phyloP scores from a whole-genome alignment of 345 rosid species.

The Bruguiera sexangula region DNA sequence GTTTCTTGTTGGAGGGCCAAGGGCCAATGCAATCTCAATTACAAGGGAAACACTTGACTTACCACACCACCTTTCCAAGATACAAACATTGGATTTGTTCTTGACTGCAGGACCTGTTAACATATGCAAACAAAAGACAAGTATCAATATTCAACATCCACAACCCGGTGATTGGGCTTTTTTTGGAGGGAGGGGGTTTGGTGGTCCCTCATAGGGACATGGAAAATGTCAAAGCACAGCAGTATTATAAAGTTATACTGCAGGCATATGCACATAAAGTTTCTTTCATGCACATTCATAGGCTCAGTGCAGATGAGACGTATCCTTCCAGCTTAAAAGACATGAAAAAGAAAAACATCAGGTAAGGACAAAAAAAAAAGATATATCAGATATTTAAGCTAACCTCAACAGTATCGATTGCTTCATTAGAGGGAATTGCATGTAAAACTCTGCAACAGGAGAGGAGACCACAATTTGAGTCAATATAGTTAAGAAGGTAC shows the following conservation, averaged over 20 bases:
- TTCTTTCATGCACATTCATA: too few species aligned
- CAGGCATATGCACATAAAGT: too few species aligned
- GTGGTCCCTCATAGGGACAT: too few species aligned
- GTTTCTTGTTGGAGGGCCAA: too few species aligned
- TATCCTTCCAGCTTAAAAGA: background rate
- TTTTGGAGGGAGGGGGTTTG: too few species aligned
- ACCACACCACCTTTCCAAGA: slow-evolving; percentile 96
- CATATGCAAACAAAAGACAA: slow-evolving; percentile 13
- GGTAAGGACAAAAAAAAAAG: background rate
- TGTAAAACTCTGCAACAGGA: slow-evolving; percentile 65
- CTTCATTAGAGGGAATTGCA: slow-evolving; percentile 88
- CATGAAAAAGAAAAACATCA: background rate
- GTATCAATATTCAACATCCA: slow-evolving; percentile 19
- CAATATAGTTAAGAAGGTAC: too few species aligned
- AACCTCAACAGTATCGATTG: slow-evolving; percentile 79
- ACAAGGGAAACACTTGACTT: slow-evolving; percentile 19
- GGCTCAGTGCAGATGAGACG: too few species aligned
- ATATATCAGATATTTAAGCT: slow-evolving; percentile 15
- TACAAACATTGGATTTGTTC: slow-evolving; percentile 59
- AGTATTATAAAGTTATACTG: too few species aligned
- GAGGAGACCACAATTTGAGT: slow-evolving; percentile 3
- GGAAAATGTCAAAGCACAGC: too few species aligned
- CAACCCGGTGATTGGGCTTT: background rate
- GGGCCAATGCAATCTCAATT: background rate
- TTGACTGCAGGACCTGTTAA: slow-evolving; percentile 69